Percentiles rank a stretch among this genome's conserved stretches.
Conservation (phyloP, 805 yeast species). For the Millerago galiae region DNA sequence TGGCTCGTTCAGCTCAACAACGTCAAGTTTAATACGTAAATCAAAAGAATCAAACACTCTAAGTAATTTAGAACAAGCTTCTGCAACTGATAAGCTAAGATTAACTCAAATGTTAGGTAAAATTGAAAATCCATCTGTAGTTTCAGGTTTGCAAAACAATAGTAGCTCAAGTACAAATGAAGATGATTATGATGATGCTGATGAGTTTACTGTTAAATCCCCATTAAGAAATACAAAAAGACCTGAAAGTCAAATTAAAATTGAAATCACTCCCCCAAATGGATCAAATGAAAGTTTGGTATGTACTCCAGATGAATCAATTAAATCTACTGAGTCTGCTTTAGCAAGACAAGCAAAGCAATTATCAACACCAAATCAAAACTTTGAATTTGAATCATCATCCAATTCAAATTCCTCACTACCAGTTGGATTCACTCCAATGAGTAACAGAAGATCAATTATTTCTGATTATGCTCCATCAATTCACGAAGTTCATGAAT, state of each 20-base stretch:
- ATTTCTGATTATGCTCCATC: constrained; percentile 23
- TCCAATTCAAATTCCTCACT: background rate
- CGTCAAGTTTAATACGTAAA: constrained; percentile 5
- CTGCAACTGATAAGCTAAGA: constrained; percentile 6
- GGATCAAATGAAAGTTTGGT: background rate
- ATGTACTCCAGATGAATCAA: background rate
- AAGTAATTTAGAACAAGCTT: background rate
- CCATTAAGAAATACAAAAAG: too few relatives aligned
- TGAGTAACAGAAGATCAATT: constrained; percentile 16
- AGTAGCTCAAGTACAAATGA: background rate
- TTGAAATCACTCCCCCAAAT: too few relatives aligned
- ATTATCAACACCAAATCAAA: background rate
- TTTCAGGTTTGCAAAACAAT: background rate
- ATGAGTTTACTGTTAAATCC: constrained; percentile 9
- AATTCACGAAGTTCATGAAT: constrained; percentile 19
- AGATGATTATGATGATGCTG: constrained; percentile 10
- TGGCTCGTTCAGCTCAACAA: constrained; percentile 1
- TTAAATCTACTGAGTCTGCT: background rate
- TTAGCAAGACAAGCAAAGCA: background rate
- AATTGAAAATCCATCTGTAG: background rate
- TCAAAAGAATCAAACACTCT: constrained; percentile 1
- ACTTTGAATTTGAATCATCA: background rate
- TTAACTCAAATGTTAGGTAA: constrained; percentile 5
- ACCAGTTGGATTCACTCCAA: background rate
- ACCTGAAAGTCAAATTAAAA: too few relatives aligned